phyloP scores from a whole-genome alignment of 371 early-diverging fungal species.

The Fennellomyces sp. region DNA sequence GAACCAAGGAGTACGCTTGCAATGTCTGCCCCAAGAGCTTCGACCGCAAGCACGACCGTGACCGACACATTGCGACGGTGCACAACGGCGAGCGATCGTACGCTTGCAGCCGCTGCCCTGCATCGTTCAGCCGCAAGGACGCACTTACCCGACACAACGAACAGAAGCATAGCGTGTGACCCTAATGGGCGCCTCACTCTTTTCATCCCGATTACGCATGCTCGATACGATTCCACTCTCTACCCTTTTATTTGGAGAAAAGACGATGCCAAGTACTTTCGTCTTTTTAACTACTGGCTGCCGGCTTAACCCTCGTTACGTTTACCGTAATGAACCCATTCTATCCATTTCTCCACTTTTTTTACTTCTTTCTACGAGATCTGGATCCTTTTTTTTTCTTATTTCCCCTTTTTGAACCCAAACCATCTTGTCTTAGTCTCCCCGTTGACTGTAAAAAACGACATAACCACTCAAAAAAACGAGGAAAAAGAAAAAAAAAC shows the following conservation, averaged over 20 bases:
- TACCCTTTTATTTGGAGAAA: background rate
- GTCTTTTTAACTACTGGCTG: slow-evolving; percentile 7
- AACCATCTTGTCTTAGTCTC: too few species aligned
- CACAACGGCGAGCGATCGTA: slow-evolving; percentile 67
- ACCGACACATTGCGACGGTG: slow-evolving; percentile 70
- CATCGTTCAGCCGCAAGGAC: slow-evolving; percentile 72
- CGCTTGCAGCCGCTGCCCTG: slow-evolving; percentile 57
- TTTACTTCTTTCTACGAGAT: too few species aligned
- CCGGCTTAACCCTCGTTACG: too few species aligned
- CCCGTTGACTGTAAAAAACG: too few species aligned
- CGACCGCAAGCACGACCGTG: slow-evolving; percentile 73
- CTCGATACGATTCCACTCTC: background rate
- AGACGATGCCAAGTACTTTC: background rate
- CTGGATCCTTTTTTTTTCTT: too few species aligned
- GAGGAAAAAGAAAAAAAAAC: background rate
- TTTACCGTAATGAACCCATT: background rate
- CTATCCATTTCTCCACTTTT: background rate
- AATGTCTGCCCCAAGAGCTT: slow-evolving; percentile 58
- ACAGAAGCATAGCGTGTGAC: slow-evolving; percentile 30
- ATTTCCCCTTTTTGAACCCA: too few species aligned
- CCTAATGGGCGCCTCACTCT: background rate
- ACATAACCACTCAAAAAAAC: too few species aligned
- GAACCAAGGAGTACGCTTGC: slow-evolving; percentile 66
- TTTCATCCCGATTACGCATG: background rate
- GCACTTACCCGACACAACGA: slow-evolving; percentile 58